Conservation (phyloP, 495 filamentous ascomycete species). For the Penicillium pulvis region DNA sequence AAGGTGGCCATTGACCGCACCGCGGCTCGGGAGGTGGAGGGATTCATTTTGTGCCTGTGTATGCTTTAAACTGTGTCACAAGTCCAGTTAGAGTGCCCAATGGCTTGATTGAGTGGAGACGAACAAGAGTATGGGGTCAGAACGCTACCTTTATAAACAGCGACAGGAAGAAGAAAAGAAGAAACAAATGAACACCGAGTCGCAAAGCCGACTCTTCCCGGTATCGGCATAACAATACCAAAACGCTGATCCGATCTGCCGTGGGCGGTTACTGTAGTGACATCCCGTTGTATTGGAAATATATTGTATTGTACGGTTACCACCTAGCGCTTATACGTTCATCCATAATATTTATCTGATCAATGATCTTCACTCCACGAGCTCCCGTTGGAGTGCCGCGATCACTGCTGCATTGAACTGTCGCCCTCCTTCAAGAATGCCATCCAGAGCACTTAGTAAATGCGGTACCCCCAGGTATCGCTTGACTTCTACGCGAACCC, state of each 20-base stretch:
- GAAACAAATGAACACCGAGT: slow-evolving; percentile 16
- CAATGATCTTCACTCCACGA: slow-evolving; percentile 15
- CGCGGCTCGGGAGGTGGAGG: slow-evolving; percentile 44
- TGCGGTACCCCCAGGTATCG: slow-evolving; percentile 40
- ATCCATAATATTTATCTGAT: slow-evolving; percentile 11
- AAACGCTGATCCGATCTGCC: slow-evolving; percentile 4
- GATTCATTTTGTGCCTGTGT: slow-evolving; percentile 23
- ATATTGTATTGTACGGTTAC: slow-evolving; percentile 29
- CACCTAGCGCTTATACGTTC: slow-evolving; percentile 13
- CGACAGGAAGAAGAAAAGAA: slow-evolving; percentile 20
- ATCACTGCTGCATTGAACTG: slow-evolving; percentile 34
- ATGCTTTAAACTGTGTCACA: slow-evolving; percentile 8
- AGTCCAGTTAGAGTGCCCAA: slow-evolving; percentile 18
- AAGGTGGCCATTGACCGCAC: slow-evolving; percentile 48
- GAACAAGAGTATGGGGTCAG: slow-evolving; percentile 11
- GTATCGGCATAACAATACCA: slow-evolving; percentile 32
- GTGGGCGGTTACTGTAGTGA: slow-evolving; percentile 9
- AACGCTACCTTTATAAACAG: slow-evolving; percentile 18
- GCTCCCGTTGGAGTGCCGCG: slow-evolving; percentile 28
- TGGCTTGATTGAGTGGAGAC: slow-evolving; percentile 13
- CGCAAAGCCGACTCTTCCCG: slow-evolving; percentile 45
- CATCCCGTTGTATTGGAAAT: slow-evolving; percentile 11
- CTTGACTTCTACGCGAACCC: slow-evolving; percentile 35
- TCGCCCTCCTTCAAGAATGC: slow-evolving; percentile 31
- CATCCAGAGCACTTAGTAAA: slow-evolving; percentile 36